Evolutionary conservation across 345 rosid genomes (phyloP).

Genomic region (Boechera divaricarpa): DNA sequence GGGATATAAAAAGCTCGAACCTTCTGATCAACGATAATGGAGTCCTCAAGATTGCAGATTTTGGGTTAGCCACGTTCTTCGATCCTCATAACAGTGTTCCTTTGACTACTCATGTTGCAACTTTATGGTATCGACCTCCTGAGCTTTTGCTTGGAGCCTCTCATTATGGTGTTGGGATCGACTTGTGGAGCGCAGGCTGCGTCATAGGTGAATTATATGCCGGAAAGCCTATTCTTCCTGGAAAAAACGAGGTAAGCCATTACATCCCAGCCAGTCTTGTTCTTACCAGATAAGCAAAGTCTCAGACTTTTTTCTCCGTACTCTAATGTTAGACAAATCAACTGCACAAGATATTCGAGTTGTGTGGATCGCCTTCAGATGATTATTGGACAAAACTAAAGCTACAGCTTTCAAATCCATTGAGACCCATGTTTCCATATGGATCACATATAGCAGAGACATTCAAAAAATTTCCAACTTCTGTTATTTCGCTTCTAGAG

Average conservation of each 20-base stretch:
- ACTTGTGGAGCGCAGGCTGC: conserved; percentile 95
- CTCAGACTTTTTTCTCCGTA: conserved; percentile 20
- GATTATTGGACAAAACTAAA: conserved; percentile 70
- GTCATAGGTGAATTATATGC: conserved; percentile 83
- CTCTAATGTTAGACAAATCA: conserved; percentile 65
- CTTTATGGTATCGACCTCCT: conserved; percentile 97
- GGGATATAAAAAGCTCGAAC: conserved; percentile 95
- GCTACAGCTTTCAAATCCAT: conserved; percentile 62
- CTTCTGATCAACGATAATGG: conserved; percentile 81
- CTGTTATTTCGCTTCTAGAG: conserved; percentile 71
- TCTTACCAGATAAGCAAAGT: neutral
- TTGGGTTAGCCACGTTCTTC: conserved; percentile 80
- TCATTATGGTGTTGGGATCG: conserved; percentile 77
- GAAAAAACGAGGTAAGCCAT: conserved; percentile 79
- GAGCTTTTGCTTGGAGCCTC: conserved; percentile 92
- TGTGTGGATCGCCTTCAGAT: conserved; percentile 83
- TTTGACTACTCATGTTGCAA: conserved; percentile 87
- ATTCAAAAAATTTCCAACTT: conserved; percentile 64
- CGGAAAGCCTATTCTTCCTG: conserved; percentile 88
- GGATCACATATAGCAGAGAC: conserved; percentile 65
- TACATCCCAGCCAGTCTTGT: conserved; percentile 29
- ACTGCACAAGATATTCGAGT: conserved; percentile 79
- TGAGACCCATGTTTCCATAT: conserved; percentile 79
- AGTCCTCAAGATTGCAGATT: conserved; percentile 90
- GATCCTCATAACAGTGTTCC: conserved; percentile 62